Evolutionary conservation across 805 yeast genomes (phyloP).

Genomic region (Candida odintsovae): DNA sequence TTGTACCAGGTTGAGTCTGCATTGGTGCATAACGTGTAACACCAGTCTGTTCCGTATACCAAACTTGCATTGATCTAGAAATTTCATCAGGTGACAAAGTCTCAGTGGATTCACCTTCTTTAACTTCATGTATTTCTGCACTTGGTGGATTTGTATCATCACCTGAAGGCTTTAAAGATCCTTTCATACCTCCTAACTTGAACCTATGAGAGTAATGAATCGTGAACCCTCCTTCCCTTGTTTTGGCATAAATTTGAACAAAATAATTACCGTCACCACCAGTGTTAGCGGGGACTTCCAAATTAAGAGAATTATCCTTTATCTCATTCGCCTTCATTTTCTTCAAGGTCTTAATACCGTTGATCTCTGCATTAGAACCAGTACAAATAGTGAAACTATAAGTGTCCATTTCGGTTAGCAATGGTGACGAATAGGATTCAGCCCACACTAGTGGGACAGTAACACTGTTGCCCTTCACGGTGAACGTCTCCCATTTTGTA

Average conservation of each 20-base stretch:
- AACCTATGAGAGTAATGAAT: slow-evolving; percentile 69
- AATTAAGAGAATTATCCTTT: slow-evolving; percentile 31
- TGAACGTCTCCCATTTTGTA: slow-evolving; percentile 10
- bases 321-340: slow-evolving; percentile 26
- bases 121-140: slow-evolving; percentile 25
- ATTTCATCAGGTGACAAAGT: slow-evolving; percentile 31
- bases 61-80: slow-evolving; percentile 53
- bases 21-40: slow-evolving; percentile 79
- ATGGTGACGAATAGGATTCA: slow-evolving; percentile 46
- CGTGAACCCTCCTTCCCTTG: slow-evolving; percentile 37
- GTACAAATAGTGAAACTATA: slow-evolving; percentile 60
- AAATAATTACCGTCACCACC: slow-evolving; percentile 66
- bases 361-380: slow-evolving; percentile 51
- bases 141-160: slow-evolving; percentile 30
- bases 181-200: slow-evolving; percentile 65
- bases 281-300: slow-evolving; percentile 36
- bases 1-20: slow-evolving; percentile 82
- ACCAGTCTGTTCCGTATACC: slow-evolving; percentile 80
- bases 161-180: slow-evolving; percentile 34
- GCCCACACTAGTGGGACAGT: slow-evolving; percentile 40
- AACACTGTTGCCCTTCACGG: slow-evolving; percentile 21
- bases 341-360: slow-evolving; percentile 30
- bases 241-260: slow-evolving; percentile 57
- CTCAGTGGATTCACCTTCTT: slow-evolving; percentile 27
- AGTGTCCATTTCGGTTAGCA: slow-evolving; percentile 34